These are phyloP conservation scores for Pichia sp. DNA, from an alignment of 1,139 yeast genomes.

Conservation along the genomic window DNA sequence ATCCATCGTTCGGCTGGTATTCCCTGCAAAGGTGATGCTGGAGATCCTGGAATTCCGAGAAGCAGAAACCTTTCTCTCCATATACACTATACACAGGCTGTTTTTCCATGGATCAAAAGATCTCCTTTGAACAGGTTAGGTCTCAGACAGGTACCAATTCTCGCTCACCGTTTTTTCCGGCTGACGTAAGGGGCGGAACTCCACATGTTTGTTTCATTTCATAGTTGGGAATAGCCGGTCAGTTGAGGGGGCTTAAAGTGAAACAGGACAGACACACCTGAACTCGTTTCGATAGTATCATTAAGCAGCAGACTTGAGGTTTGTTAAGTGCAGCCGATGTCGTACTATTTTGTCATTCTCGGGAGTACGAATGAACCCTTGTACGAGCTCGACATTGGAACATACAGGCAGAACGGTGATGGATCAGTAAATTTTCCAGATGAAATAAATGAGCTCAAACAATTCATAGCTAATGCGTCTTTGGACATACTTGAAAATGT, in stretches of 20 bases:
- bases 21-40: not conserved
- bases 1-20: slow-evolving; percentile 2
- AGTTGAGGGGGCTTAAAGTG: not conserved
- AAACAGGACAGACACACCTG: not conserved
- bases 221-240: not conserved
- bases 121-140: not conserved
- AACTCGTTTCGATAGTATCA: too few relatives aligned
- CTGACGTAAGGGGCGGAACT: not conserved
- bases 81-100: too few relatives aligned
- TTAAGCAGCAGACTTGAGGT: too few relatives aligned
- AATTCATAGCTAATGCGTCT: slow-evolving; percentile 84
- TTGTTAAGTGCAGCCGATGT: too few relatives aligned
- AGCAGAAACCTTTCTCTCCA: too few relatives aligned
- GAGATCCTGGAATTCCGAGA: not conserved
- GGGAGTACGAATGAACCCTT: slow-evolving; percentile 86
- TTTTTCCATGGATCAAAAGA: not conserved
- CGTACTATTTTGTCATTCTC: slow-evolving; percentile 82
- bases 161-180: not conserved
- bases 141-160: not conserved
- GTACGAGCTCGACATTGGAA: slow-evolving; percentile 83
- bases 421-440: slow-evolving; percentile 64
- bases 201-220: not conserved
- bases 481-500: slow-evolving; percentile 84
- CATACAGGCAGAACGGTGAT: slow-evolving; percentile 61
- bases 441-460: slow-evolving; percentile 74